Evolutionary conservation across 371 early-diverging fungal genomes (phyloP).

Genomic region (Mortierella sp.): DNA sequence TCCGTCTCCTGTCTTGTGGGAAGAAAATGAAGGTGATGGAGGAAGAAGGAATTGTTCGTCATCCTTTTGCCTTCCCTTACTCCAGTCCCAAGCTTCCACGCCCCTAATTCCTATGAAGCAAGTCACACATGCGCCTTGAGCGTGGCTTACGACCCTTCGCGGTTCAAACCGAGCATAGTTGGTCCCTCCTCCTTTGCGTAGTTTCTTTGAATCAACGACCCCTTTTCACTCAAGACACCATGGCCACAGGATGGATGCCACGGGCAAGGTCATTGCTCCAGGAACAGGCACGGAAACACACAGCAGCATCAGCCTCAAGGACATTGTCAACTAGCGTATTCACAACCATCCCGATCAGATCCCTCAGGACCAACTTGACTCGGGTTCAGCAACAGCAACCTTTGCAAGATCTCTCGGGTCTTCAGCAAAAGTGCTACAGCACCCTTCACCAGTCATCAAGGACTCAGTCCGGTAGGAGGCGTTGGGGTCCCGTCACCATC

Average conservation of each 20-base stretch:
- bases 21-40: not conserved
- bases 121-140: not conserved
- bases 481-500: conserved; percentile 60
- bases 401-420: not conserved
- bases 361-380: not conserved
- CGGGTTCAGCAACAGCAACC: not conserved
- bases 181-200: not conserved
- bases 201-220: not conserved
- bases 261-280: conserved; percentile 16
- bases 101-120: not conserved
- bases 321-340: conserved; percentile 4
- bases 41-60: not conserved
- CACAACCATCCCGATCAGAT: conserved; percentile 1
- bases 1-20: not conserved
- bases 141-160: not conserved
- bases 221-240: not conserved
- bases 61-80: not conserved
- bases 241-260: conserved; percentile 5
- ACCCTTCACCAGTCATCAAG: conserved; percentile 40
- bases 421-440: conserved; percentile 18
- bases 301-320: not conserved
- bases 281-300: not conserved
- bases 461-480: conserved; percentile 39
- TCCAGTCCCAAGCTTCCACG: not conserved
- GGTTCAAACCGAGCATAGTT: conserved; percentile 5